Percentiles rank a stretch among this genome's conserved stretches.
These are phyloP conservation scores for Cercospora sp. DNA, from an alignment of 2,329 filamentous ascomycete species.

Conservation along the genomic window DNA sequence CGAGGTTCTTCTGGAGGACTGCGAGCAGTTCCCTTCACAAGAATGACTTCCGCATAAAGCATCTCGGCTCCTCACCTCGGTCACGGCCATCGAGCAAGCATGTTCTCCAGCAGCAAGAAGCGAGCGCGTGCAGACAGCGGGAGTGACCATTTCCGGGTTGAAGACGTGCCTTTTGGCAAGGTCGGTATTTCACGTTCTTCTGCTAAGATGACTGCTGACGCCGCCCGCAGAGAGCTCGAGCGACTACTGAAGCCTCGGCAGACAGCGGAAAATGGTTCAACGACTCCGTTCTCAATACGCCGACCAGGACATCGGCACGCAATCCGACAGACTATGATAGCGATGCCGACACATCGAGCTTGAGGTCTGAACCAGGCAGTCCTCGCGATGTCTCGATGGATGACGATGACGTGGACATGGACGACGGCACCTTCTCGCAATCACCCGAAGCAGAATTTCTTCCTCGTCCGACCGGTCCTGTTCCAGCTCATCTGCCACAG, in stretches of 20 bases:
- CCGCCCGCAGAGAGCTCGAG: slow-evolving; percentile 25
- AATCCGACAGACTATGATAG: slow-evolving; percentile 35
- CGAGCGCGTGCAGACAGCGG: slow-evolving; percentile 21
- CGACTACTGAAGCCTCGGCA: slow-evolving; percentile 21
- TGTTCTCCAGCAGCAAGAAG: slow-evolving; percentile 23
- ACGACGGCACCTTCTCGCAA: slow-evolving; percentile 27
- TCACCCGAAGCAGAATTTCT: slow-evolving; percentile 23
- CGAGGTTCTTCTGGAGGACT: neutral
- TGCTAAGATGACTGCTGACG: slow-evolving; percentile 6
- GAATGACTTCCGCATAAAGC: slow-evolving; percentile 10
- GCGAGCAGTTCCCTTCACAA: neutral
- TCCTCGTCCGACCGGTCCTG: slow-evolving; percentile 7
- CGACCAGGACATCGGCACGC: slow-evolving; percentile 20
- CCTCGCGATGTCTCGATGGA: slow-evolving; percentile 33
- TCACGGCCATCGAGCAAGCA: slow-evolving; percentile 1
- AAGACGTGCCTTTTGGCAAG: slow-evolving; percentile 23
- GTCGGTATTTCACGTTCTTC: neutral
- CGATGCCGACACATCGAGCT: slow-evolving; percentile 35
- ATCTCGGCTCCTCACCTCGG: slow-evolving; percentile 12
- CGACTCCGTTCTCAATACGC: slow-evolving; percentile 36
- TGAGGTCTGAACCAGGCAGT: slow-evolving; percentile 37
- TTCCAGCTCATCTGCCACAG: slow-evolving; percentile 27
- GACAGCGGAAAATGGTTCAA: slow-evolving; percentile 25
- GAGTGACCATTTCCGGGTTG: slow-evolving; percentile 11
- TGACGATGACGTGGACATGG: slow-evolving; percentile 32